These are phyloP conservation scores for Babesia bovis DNA, from an alignment of 169 alveolate species.

Conservation along the genomic window DNA sequence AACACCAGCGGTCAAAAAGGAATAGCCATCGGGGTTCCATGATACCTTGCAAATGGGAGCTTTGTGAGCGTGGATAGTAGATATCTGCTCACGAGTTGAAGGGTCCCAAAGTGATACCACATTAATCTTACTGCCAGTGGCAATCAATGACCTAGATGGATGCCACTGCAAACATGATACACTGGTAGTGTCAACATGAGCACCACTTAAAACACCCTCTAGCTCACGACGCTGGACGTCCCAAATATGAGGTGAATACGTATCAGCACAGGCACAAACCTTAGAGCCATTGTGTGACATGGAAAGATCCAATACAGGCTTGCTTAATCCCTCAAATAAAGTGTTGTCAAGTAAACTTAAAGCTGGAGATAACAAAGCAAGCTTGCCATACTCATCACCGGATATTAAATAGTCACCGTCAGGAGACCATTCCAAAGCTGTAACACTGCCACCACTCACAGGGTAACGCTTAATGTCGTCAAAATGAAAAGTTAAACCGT, in stretches of 20 bases:
- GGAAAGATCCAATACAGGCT: constrained; percentile 72
- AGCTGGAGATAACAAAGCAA: constrained; percentile 80
- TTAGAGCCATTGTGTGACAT: constrained; percentile 73
- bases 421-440: constrained; percentile 80
- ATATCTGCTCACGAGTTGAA: constrained; percentile 73
- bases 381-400: constrained; percentile 80
- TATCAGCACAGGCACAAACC: constrained; percentile 79
- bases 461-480: constrained; percentile 86
- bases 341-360: constrained; percentile 74
- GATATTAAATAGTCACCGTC: constrained; percentile 76
- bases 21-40: constrained; percentile 74
- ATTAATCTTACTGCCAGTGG: constrained; percentile 82
- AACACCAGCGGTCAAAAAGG: constrained; percentile 68
- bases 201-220: constrained; percentile 69
- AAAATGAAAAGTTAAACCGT: constrained; percentile 81
- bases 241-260: constrained; percentile 78
- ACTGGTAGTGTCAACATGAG: constrained; percentile 73
- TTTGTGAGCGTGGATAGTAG: constrained; percentile 83
- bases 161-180: constrained; percentile 85
- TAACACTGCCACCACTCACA: constrained; percentile 79
- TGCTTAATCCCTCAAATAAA: constrained; percentile 75
- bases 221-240: constrained; percentile 70
- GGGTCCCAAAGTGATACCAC: constrained; percentile 86
- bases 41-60: constrained; percentile 76
- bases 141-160: constrained; percentile 79